Evolutionary conservation across 352 stramenopile genomes (phyloP).

Genomic region (Globisporangium polare): DNA sequence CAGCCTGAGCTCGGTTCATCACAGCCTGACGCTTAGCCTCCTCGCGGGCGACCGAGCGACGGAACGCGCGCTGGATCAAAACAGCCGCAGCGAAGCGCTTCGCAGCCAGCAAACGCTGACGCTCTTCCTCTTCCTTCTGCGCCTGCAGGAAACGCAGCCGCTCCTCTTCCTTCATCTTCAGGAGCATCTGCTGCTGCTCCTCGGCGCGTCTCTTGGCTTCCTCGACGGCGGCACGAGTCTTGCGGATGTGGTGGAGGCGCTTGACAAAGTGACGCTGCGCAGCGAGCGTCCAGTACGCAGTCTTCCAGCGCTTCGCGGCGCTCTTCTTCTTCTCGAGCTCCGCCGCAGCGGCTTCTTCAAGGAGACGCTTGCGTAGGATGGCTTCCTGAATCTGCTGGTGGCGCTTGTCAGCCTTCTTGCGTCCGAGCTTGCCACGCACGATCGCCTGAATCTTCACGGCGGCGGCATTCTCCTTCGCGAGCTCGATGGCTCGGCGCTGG

Average conservation of each 20-base stretch:
- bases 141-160: conserved; percentile 49
- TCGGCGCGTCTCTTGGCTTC: conserved; percentile 68
- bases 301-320: conserved; percentile 77
- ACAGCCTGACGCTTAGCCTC: conserved; percentile 67
- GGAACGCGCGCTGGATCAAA: conserved; percentile 71
- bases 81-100: conserved; percentile 53
- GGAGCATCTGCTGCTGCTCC: conserved; percentile 55
- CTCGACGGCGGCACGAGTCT: conserved; percentile 71
- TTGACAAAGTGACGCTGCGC: conserved; percentile 79
- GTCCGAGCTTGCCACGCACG: conserved; percentile 76
- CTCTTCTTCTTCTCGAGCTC: conserved; percentile 69
- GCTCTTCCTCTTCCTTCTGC: conserved; percentile 62
- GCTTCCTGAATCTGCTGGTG: conserved; percentile 67
- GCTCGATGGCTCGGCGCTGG: conserved; percentile 36
- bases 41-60: conserved; percentile 54
- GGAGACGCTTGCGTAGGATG: conserved; percentile 73
- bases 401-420: conserved; percentile 65
- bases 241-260: conserved; percentile 79
- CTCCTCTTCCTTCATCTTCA: conserved; percentile 71
- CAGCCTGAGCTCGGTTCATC: conserved; percentile 63
- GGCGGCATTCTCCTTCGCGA: conserved; percentile 42
- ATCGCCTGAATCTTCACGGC: conserved; percentile 76
- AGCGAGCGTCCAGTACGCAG: conserved; percentile 58
- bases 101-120: conserved; percentile 50
- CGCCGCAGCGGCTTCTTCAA: conserved; percentile 62